Percentiles rank a stretch among this genome's conserved stretches.
Conservation (phyloP, 345 rosid genomes). For the Odontarrhena argentea region DNA sequence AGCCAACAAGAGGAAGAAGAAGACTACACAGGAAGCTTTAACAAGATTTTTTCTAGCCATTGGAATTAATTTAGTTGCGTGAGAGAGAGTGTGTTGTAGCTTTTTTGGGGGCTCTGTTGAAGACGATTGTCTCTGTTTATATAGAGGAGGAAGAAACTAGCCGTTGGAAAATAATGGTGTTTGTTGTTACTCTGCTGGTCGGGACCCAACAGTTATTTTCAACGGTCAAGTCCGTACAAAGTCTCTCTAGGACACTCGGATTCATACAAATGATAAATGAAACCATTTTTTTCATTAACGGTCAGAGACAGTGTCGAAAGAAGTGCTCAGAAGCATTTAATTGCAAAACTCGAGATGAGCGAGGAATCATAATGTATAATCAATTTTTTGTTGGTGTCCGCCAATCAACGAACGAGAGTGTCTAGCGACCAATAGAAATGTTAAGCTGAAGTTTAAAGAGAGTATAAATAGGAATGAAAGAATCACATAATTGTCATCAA, state of each 20-base stretch:
- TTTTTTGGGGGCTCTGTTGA: neutral
- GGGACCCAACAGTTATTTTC: conserved; percentile 26
- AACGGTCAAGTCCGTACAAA: conserved; percentile 19
- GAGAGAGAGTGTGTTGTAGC: neutral
- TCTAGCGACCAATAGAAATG: neutral
- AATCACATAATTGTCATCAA: conserved; percentile 29
- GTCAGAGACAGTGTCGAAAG: neutral
- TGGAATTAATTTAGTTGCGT: neutral
- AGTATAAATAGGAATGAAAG: conserved; percentile 29
- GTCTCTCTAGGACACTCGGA: conserved; percentile 4
- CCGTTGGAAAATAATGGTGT: conserved; percentile 43
- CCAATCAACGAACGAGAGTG: neutral
- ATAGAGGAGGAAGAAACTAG: conserved; percentile 42
- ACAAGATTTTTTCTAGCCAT: conserved; percentile 42
- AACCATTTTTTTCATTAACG: conserved; percentile 6
- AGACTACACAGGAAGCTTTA: conserved; percentile 25
- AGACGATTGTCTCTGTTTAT: conserved; percentile 20
- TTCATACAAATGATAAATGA: neutral
- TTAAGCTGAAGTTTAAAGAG: neutral
- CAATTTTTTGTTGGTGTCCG: neutral
- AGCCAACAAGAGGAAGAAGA: conserved; percentile 34
- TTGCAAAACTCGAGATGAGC: neutral
- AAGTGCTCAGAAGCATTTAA: neutral
- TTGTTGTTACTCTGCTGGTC: conserved; percentile 9
- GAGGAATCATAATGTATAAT: neutral